Evolutionary conservation across 306 rosid species (phyloP), one percentile per base, ranked within the genome.

Genomic region (Morella rubra): DNA sequence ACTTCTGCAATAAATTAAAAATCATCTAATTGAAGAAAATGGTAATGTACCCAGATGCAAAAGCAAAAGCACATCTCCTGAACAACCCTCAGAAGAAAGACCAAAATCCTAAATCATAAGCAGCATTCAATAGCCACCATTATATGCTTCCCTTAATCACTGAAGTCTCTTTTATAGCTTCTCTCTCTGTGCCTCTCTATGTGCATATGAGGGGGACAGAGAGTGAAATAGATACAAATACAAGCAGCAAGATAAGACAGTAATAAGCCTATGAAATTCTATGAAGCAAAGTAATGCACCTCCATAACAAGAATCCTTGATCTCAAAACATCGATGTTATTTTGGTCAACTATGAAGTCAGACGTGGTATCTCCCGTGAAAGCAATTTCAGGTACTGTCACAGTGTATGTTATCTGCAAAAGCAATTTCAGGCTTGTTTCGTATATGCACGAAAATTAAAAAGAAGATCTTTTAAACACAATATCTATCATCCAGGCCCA

Each of bases 351-450:
- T 67, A 93, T 89, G 83, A 90, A 93, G 73, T 93, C 97, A 14
- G 89, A 80, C 18, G 71, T 95, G 78, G 98, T 92, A 82, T 92
- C 98, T 64, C 98, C 97, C 0, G 97, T 92, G 91, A 95, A 95
- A 79, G 98, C 98, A 72, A 95, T 73, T 85, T 87, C 90, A 46
- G 97, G 98, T 68, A 90, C 92, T 72, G 84, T 79, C 80, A 85
- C 52, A 60, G 96, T 92, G 84, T 92, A 19, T 64, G 97, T 89
- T 76, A 95, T 87, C 98, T 92, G 90, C 84, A 84, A 78, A 81
- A 70, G 50, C 13, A 60, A 72, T 47, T 46, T 74, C 73, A 80
- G 73, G 44, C 82, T 75, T 22, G 73, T 62, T 52, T 46, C 49
- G 69, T 51, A 64, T 59, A 59, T 37, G 41, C 3, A 71, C 55